A percentile compares a stretch with the other conserved stretches of the same genome.
Evolutionary conservation across 1,139 yeast genomes (phyloP).

Genomic region (Pichia sp.): DNA sequence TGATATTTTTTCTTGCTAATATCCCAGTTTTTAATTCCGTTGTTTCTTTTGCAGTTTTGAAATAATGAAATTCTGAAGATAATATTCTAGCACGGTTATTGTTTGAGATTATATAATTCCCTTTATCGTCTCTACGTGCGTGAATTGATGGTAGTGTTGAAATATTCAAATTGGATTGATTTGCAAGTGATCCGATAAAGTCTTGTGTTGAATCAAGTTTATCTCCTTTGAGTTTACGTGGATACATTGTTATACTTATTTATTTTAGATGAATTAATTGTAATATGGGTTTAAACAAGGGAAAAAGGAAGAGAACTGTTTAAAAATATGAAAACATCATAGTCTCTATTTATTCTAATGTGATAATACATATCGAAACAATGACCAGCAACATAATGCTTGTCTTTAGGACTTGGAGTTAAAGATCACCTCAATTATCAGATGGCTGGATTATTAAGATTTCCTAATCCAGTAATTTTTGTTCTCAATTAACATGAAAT

Average conservation of each 20-base stretch:
- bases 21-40: too few species aligned
- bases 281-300: too few species aligned
- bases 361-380: too few species aligned
- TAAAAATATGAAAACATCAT: too few species aligned
- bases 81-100: not conserved
- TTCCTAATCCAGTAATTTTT: not conserved
- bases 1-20: not conserved
- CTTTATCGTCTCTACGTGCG: not conserved
- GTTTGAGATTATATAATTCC: not conserved
- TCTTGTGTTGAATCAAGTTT: conserved; percentile 7
- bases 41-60: not conserved
- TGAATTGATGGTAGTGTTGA: conserved; percentile 8
- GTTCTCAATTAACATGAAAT: too few species aligned
- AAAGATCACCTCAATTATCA: not conserved
- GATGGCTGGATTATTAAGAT: not conserved
- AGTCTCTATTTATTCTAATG: too few species aligned
- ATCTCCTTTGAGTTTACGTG: conserved; percentile 10
- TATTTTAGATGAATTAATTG: too few species aligned
- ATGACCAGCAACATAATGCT: too few species aligned
- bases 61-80: not conserved
- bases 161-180: conserved; percentile 6
- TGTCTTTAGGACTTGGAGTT: too few species aligned
- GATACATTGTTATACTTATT: conserved; percentile 2
- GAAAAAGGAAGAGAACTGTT: not conserved
- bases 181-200: conserved; percentile 10